Percentiles rank a stretch among this genome's conserved stretches.
Evolutionary conservation across 306 rosid species (phyloP).

Genomic region (Sophora flavescens): DNA sequence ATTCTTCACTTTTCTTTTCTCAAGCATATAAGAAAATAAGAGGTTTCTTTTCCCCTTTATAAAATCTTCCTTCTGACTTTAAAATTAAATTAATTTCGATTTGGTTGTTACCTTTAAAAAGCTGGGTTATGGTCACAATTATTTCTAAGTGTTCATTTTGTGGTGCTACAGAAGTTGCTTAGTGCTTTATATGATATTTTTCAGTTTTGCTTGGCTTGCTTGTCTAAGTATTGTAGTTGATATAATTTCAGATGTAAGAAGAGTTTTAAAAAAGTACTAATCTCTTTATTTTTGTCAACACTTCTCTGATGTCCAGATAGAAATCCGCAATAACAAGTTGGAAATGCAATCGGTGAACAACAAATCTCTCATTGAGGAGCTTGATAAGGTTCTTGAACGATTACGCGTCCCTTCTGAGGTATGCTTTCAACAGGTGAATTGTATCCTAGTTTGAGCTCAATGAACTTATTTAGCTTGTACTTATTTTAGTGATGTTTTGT

Average conservation of each 20-base stretch:
- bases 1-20: background rate
- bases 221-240: conserved; percentile 24
- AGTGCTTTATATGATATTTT: conserved; percentile 19
- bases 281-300: conserved; percentile 37
- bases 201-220: conserved; percentile 27
- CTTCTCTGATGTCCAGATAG: conserved; percentile 76
- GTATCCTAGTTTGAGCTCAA: conserved; percentile 32
- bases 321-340: conserved; percentile 90
- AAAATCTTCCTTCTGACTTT: conserved; percentile 2
- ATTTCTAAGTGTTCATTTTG: conserved; percentile 17
- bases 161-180: conserved; percentile 35
- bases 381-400: conserved; percentile 87
- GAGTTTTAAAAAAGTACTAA: conserved; percentile 6
- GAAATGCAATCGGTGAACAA: conserved; percentile 97
- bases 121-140: conserved; percentile 26
- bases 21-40: conserved; percentile 2
- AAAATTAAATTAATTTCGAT: conserved; percentile 6
- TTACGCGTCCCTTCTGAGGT: conserved; percentile 97
- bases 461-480: conserved; percentile 33
- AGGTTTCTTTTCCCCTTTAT: background rate
- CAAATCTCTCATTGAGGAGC: conserved; percentile 93
- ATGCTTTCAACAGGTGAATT: conserved; percentile 41
- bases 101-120: conserved; percentile 17
- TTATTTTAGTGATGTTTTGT: conserved; percentile 50
- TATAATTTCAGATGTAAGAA: conserved; percentile 15